Evolutionary conservation across 768 basidiomycete genomes (phyloP).

Genomic region (Tulasnella sp.): DNA sequence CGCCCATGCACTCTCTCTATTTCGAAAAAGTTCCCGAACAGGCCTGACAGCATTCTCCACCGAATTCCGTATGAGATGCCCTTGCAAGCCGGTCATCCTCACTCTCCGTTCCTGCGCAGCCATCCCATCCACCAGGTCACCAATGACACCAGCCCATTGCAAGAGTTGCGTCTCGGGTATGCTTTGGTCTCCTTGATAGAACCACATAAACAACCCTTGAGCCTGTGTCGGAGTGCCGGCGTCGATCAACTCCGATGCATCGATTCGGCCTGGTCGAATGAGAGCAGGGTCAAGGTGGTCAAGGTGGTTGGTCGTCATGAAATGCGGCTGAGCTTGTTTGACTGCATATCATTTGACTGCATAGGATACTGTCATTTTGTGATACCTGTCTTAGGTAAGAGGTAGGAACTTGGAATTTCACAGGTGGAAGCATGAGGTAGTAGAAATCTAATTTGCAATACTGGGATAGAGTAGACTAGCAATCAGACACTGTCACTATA

Average conservation of each 20-base stretch:
- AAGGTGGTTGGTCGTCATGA: constrained; percentile 98
- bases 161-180: constrained; percentile 24
- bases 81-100: constrained; percentile 96
- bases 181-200: constrained; percentile 48
- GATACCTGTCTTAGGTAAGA: too few relatives aligned
- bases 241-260: constrained; percentile 70
- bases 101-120: constrained; percentile 40
- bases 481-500: too few relatives aligned
- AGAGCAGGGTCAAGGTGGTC: constrained; percentile 84
- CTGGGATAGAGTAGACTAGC: too few relatives aligned
- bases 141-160: constrained; percentile 30
- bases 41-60: constrained; percentile 43
- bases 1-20: too few relatives aligned
- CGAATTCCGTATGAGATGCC: constrained; percentile 75
- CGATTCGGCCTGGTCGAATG: constrained; percentile 91
- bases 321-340: too few relatives aligned
- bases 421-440: too few relatives aligned
- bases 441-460: too few relatives aligned
- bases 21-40: constrained; percentile 38
- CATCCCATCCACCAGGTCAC: constrained; percentile 44
- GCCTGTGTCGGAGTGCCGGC: constrained; percentile 81
- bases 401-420: too few relatives aligned
- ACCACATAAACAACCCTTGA: constrained; percentile 60
- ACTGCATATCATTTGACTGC: too few relatives aligned
- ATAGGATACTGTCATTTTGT: too few relatives aligned